Conservation (phyloP, 768 basidiomycete species). For the Boletus pseudo-olivaceus region DNA sequence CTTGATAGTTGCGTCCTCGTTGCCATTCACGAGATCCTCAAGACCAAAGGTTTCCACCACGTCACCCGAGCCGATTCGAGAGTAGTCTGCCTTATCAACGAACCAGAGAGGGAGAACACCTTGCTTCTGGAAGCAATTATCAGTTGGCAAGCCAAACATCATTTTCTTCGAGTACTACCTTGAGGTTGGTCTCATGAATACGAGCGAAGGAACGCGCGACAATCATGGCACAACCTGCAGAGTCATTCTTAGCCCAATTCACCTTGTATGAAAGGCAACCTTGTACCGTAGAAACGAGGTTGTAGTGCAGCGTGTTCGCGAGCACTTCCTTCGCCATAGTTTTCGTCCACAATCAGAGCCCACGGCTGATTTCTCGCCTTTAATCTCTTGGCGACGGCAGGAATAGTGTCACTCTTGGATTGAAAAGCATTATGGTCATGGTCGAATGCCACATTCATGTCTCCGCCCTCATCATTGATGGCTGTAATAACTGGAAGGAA, state of each 20-base stretch:
- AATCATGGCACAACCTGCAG: constrained; percentile 77
- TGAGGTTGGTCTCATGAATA: constrained; percentile 97
- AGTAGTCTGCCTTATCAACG: constrained; percentile 79
- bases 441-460: constrained; percentile 90
- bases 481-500: constrained; percentile 78
- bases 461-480: constrained; percentile 90
- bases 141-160: neutral
- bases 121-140: constrained; percentile 70
- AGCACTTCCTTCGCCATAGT: constrained; percentile 97
- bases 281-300: constrained; percentile 84
- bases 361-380: constrained; percentile 83
- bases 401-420: constrained; percentile 73
- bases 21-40: constrained; percentile 51
- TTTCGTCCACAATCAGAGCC: constrained; percentile 93
- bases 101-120: constrained; percentile 97
- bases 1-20: constrained; percentile 40
- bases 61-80: constrained; percentile 79
- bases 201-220: constrained; percentile 93
- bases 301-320: constrained; percentile 97
- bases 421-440: constrained; percentile 47
- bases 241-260: neutral
- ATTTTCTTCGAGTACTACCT: constrained; percentile 44
- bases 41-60: constrained; percentile 82
- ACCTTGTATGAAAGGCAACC: neutral
- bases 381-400: constrained; percentile 84